A percentile compares a stretch with the other conserved stretches of the same genome.
phyloP scores from a whole-genome alignment of 306 rosid species.

The Urtica urens region DNA sequence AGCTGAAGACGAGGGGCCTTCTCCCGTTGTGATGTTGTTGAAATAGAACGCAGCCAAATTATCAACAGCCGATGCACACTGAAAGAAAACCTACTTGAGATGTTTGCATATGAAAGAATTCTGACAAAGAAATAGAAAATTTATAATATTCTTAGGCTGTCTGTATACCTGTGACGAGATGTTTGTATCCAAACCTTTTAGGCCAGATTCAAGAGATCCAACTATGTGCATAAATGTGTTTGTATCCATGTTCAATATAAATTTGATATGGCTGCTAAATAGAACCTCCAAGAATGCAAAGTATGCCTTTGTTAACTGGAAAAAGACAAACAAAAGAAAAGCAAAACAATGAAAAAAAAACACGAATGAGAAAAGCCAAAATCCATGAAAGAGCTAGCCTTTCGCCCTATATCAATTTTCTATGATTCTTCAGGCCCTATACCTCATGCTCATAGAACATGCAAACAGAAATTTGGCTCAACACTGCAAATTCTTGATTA shows the following conservation, averaged over 20 bases:
- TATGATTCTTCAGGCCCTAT: too few relatives aligned
- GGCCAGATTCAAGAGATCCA: slow-evolving; percentile 97
- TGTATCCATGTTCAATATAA: slow-evolving; percentile 66
- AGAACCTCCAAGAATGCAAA: slow-evolving; percentile 93
- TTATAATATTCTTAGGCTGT: not conserved
- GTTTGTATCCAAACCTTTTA: slow-evolving; percentile 84
- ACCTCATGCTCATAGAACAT: too few relatives aligned
- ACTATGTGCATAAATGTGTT: slow-evolving; percentile 82
- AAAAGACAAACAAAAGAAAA: slow-evolving; percentile 4
- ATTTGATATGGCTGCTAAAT: slow-evolving; percentile 73
- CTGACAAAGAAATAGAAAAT: not conserved
- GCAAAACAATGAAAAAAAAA: too few relatives aligned
- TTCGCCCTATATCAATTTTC: too few relatives aligned
- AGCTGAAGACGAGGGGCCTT: slow-evolving; percentile 72
- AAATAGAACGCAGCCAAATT: slow-evolving; percentile 89
- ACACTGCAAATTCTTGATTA: too few relatives aligned
- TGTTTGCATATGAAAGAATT: not conserved
- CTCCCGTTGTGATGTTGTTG: slow-evolving; percentile 90
- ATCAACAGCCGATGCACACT: slow-evolving; percentile 99
- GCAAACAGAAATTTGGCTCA: too few relatives aligned
- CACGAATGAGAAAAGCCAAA: too few relatives aligned
- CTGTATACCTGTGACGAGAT: slow-evolving; percentile 82
- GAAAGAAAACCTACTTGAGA: slow-evolving; percentile 26
- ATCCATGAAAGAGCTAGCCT: too few relatives aligned
- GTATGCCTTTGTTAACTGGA: slow-evolving; percentile 91